Evolutionary conservation across 768 basidiomycete species (phyloP), one percentile per base, ranked within the genome.

Genomic region (Goffeauzyma gilvescens): DNA sequence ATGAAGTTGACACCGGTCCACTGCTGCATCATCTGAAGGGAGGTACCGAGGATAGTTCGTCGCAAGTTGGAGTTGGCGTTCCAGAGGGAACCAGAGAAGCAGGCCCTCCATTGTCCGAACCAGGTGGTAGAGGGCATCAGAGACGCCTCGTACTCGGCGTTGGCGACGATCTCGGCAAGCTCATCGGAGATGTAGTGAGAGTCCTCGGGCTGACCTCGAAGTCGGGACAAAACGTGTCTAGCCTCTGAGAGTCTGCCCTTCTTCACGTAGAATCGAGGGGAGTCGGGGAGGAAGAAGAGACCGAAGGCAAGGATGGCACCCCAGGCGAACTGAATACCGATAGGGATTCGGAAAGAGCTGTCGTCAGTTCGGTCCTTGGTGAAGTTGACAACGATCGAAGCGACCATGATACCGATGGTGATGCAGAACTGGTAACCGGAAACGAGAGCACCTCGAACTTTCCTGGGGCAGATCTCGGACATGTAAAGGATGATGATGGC

Each of bases 241-340:
- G 64, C 62, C 25, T 46, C 41, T 17, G 56, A 58, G 42, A 59
- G 36, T 8, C 54, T 52, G n/a, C 62, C 62, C 41, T 57, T 54
- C 54, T 61, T 61, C 48, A 64, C 60, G 44, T 58, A 61, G 59
- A 58, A 67, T 49, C 65, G 58, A 13, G 65, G 65, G 12, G 64
- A 65, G 33, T 66, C 64, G 33, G 66, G 66, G 22, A 66, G 54
- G 44, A 63, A 40, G 46, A 60, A 52, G 34, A 65, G 54, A 48
- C 64, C 66, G 31, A 27, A 41, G 39, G 46, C 59, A 41, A 67
- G 64, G 44, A 45, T 45, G 30, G 39, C 21, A 30, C 46, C 52
- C 52, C 52, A 53, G 10, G 44, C 46, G 41, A 53, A 54, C 39
- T 49, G 46, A 24, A 49, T 43, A 42, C 41, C 46, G 41, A 48